Conservation (phyloP, 176 grass and related monocot genomes). For the Luzula sylvatica region DNA sequence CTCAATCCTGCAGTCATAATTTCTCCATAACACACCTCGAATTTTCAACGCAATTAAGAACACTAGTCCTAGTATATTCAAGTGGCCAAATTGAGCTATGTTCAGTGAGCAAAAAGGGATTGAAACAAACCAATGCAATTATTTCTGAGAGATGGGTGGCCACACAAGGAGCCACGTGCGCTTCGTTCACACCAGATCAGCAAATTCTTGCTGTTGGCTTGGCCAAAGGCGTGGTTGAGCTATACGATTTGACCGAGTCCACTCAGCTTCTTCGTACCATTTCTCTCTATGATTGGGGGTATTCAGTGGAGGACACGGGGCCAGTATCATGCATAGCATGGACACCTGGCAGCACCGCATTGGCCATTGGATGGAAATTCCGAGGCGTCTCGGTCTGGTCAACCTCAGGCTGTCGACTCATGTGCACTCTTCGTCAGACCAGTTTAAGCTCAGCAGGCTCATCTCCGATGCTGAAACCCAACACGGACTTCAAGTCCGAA, state of each 20-base stretch:
- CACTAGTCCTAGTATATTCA: slow-evolving; percentile 68
- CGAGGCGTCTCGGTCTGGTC: slow-evolving; percentile 97
- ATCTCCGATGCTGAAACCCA: slow-evolving; percentile 67
- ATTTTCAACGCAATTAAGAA: slow-evolving; percentile 60
- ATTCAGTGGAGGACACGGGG: slow-evolving; percentile 93
- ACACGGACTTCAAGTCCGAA: slow-evolving; percentile 51
- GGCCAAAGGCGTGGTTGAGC: slow-evolving; percentile 76
- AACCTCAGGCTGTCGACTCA: slow-evolving; percentile 83
- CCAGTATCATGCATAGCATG: slow-evolving; percentile 92
- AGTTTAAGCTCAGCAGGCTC: slow-evolving; percentile 57
- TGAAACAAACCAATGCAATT: slow-evolving; percentile 52
- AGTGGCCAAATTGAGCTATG: slow-evolving; percentile 78
- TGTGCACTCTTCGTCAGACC: slow-evolving; percentile 93
- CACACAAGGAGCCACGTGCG: slow-evolving; percentile 59
- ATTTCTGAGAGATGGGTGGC: slow-evolving; percentile 69
- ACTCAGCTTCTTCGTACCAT: slow-evolving; percentile 59
- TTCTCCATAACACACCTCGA: slow-evolving; percentile 63
- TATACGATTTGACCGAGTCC: slow-evolving; percentile 83
- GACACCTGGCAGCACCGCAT: slow-evolving; percentile 96
- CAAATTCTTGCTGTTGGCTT: slow-evolving; percentile 90
- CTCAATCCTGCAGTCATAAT: slow-evolving; percentile 43
- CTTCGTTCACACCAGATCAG: slow-evolving; percentile 83
- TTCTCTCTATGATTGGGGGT: slow-evolving; percentile 96
- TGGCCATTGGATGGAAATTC: slow-evolving; percentile 93
- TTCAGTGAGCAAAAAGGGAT: slow-evolving; percentile 73